phyloP scores from a whole-genome alignment of 139 green algal genomes.

The Picochlorum sp. region DNA sequence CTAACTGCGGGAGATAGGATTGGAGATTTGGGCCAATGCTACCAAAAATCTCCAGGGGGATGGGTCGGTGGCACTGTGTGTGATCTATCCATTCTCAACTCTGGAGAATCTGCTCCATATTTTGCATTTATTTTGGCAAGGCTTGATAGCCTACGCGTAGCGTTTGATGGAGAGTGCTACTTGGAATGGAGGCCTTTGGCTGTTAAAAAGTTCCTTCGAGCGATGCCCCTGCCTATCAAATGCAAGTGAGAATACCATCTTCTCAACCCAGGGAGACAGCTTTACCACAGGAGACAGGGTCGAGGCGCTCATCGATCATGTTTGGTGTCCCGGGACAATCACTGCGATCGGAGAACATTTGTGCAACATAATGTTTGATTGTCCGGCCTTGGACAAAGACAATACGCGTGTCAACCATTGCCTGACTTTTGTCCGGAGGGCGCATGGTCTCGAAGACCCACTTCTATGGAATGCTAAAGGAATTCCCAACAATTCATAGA shows the following conservation, averaged over 20 bases:
- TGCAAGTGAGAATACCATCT: background rate
- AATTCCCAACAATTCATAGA: background rate
- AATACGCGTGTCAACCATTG: background rate
- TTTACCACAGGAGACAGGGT: background rate
- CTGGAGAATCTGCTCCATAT: background rate
- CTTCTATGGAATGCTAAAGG: background rate
- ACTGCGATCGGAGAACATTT: background rate
- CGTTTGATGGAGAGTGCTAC: background rate
- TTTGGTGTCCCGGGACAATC: background rate
- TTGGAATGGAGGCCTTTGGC: constrained; percentile 3
- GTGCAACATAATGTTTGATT: background rate
- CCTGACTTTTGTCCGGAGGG: background rate
- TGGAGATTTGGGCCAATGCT: background rate
- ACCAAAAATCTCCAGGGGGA: background rate
- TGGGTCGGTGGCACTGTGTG: background rate
- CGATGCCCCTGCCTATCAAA: background rate
- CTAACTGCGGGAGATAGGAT: background rate
- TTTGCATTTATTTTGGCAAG: background rate
- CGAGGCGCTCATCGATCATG: background rate
- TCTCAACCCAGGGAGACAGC: background rate
- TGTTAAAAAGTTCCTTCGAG: background rate
- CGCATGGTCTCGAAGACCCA: background rate
- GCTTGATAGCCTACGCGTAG: background rate
- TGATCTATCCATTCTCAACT: background rate
- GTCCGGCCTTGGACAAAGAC: constrained; percentile 1